Evolutionary conservation across 305 asterid genomes (phyloP).

Genomic region (Fraxinus baroniana): DNA sequence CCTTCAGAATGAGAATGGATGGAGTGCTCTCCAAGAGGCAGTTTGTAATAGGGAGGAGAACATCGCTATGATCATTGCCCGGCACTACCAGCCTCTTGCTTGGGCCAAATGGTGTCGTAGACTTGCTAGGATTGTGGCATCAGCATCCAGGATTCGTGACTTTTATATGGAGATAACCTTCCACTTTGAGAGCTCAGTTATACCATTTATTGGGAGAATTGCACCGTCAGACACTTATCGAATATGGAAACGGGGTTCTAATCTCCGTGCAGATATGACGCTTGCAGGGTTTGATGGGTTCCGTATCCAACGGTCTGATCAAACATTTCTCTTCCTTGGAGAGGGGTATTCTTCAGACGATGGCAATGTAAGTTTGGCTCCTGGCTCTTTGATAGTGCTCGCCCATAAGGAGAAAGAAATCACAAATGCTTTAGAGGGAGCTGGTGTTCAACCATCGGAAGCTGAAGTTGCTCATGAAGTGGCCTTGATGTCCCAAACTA

Average conservation of each 20-base stretch:
- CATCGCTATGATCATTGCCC: conserved; percentile 91
- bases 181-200: conserved; percentile 96
- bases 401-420: conserved; percentile 93
- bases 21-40: conserved; percentile 99
- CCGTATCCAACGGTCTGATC: conserved; percentile 94
- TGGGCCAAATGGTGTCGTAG: conserved; percentile 99
- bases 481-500: conserved; percentile 97
- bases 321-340: conserved; percentile 92
- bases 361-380: conserved; percentile 67
- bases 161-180: conserved; percentile 97
- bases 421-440: conserved; percentile 92
- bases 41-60: conserved; percentile 91
- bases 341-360: conserved; percentile 75
- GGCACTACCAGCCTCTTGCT: conserved; percentile 96
- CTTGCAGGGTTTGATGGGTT: conserved; percentile 98
- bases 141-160: conserved; percentile 81
- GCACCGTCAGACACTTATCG: conserved; percentile 97
- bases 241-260: conserved; percentile 97
- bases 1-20: conserved; percentile 93
- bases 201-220: conserved; percentile 92
- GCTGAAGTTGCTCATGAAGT: conserved; percentile 97
- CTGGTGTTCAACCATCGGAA: conserved; percentile 92
- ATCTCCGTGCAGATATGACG: conserved; percentile 88
- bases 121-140: conserved; percentile 93
- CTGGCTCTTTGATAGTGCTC: conserved; percentile 91